Base-by-base conservation (phyloP, 2,329 filamentous ascomycete species). In the Dendryphion nanum region DNA sequence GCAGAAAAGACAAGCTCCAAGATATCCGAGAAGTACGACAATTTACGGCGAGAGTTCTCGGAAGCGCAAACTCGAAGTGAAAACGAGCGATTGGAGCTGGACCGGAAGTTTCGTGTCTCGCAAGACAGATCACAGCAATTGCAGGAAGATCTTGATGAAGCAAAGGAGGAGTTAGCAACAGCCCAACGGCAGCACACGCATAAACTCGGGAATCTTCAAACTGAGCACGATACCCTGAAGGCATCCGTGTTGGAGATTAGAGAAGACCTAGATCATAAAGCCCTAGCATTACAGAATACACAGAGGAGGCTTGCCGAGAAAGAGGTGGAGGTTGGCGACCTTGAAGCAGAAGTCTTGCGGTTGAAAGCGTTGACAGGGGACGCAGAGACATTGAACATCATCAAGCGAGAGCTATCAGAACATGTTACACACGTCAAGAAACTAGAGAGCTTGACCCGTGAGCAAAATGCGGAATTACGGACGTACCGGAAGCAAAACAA, bases 401-500 rank as follows among this genome's bases (percentile, higher is more conserved):
- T 98, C 52, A 88, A 91, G 61, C 80, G 83, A 49, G 90, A 98
- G 67, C 76, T 98, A 4, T 84, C 86, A 0, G 90, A 96, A 48
- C 93, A 97, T 59, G 86, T 98, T 1, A 77, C 81, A n/a, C 89
- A 97, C 57, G 95, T 96, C 48, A 83, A 88, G 42, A 83, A 80
- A 19, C 73, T 98, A 3, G 93, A 98, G 62, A 76, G 79, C 1
- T 80, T 81, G 23, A 95, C 89, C 46, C 77, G 87, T 17, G 88
- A 95, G 34, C 87, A 95, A 57, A 73, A 81, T 12, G 67, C 76
- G 0, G 91, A 98, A 61, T 70, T 98, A 23, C 88, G 86, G 52
- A 85, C 89, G 50, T 76, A 94, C 24, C 83, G 89, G 12, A 86
- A 89, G 50, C 70, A 85, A 3, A 83, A 89, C 62, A 91, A 87